Evolutionary conservation across 441 rosid genomes (phyloP).

Genomic region (Melastoma candidum): DNA sequence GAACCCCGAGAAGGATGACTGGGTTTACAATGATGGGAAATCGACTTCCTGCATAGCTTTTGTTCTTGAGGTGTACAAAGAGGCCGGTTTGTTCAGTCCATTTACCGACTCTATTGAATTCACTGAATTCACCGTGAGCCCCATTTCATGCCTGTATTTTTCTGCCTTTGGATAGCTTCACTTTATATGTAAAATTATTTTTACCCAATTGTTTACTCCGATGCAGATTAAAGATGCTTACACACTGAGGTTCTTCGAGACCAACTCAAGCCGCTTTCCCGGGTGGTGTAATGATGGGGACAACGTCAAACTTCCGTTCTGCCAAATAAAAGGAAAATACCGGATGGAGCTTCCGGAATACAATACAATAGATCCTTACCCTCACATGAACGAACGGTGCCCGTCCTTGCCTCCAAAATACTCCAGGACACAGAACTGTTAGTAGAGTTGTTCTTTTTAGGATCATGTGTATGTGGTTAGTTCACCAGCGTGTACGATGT

Average conservation of each 20-base stretch:
- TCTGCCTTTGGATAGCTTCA: neutral
- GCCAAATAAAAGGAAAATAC: constrained; percentile 87
- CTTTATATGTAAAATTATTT: neutral
- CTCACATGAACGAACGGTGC: constrained; percentile 89
- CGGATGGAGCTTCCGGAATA: constrained; percentile 91
- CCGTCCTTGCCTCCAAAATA: constrained; percentile 89
- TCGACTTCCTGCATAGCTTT: constrained; percentile 90
- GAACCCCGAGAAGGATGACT: constrained; percentile 86
- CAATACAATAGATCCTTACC: constrained; percentile 75
- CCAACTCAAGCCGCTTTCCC: constrained; percentile 66
- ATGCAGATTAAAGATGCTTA: constrained; percentile 93
- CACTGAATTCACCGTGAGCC: constrained; percentile 88
- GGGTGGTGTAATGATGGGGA: constrained; percentile 93
- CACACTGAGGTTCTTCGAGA: constrained; percentile 69
- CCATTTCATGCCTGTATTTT: neutral
- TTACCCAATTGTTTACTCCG: constrained; percentile 4
- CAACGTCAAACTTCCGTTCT: constrained; percentile 63
- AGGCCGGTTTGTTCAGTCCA: constrained; percentile 78
- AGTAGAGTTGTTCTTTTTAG: too few species aligned
- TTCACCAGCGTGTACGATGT: too few species aligned
- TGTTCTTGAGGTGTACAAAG: constrained; percentile 87
- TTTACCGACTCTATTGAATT: constrained; percentile 61
- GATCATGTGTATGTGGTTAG: too few species aligned
- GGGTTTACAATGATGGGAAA: constrained; percentile 87
- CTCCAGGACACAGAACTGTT: constrained; percentile 54